Conservation (phyloP, 2,329 filamentous ascomycete genomes). For the Fusarium pseudocircinatum region DNA sequence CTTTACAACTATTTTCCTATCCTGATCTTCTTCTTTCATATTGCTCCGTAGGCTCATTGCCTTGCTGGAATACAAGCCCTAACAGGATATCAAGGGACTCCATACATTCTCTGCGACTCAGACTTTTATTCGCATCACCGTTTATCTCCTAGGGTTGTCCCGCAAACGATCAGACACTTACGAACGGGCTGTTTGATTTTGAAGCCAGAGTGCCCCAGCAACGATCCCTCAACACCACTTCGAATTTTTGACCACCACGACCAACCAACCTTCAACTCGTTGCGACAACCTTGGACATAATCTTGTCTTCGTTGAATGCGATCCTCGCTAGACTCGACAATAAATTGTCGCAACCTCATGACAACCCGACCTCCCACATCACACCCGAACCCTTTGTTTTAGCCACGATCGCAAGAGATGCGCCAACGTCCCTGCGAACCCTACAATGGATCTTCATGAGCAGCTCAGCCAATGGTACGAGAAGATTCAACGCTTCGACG, state of each 20-base stretch:
- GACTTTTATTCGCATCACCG: not conserved
- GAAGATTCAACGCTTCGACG: conserved; percentile 55
- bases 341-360: not conserved
- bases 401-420: conserved; percentile 33
- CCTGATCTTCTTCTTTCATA: conserved; percentile 1
- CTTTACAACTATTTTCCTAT: conserved; percentile 31
- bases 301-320: not conserved
- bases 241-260: conserved; percentile 1
- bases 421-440: conserved; percentile 7
- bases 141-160: not conserved
- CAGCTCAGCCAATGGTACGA: conserved; percentile 56
- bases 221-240: conserved; percentile 16
- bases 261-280: not conserved
- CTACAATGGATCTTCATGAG: conserved; percentile 53
- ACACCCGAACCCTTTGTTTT: conserved; percentile 8
- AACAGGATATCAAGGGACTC: not conserved
- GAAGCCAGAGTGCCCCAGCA: conserved; percentile 29
- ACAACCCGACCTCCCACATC: conserved; percentile 1
- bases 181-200: conserved; percentile 8
- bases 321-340: not conserved
- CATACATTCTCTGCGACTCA: not conserved
- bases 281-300: not conserved
- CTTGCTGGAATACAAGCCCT: conserved; percentile 12
- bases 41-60: conserved; percentile 25
- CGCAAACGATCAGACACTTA: conserved; percentile 3